Base-by-base conservation (phyloP, 2,329 filamentous ascomycete genomes). In the Salinomyces thailandicus region DNA sequence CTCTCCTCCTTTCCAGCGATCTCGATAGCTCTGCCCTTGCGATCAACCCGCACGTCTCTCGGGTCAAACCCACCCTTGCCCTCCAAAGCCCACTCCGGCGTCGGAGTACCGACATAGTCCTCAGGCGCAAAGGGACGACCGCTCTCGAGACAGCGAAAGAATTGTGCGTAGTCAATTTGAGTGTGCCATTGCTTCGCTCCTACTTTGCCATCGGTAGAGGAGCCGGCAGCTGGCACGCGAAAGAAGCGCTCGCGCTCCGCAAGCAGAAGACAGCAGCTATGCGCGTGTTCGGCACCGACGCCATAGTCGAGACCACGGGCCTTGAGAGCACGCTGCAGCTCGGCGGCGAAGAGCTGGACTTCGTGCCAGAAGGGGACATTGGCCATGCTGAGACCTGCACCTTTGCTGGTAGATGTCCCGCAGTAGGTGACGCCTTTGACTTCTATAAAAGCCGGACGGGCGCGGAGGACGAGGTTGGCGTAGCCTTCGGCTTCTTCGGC, bases 381-480 rank as follows among this genome's bases (percentile, higher is more conserved):
- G 52, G 85, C 77, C 89, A 96, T 96, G n/a, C 79, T 91, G 31
- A 96, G 68, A 0, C 89, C 89, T 0, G 85, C 87, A 36, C 79
- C 81, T 3, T 82, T 79, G 6, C 83, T 83, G 1, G 85, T 85
- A 5, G 80, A 80, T 0, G 89, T 96, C 27, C 91, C 91, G 61
- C 91, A 96, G 65, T 91, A 96, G 0, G 89, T 96, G 24, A 96
- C 89, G 37, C 89, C 89, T 66, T 96, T 96, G 60, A 96, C 74
- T 66, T 96, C 89, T 33, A 96, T 77, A 55, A 96, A 94, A 59
- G 85, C 89, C 0, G 89, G 89, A 15, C 94, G 69, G 0, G 82
- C 87, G 47, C 79, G 77, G 55, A 87, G 83, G 13, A 96, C 82
- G 1, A 96, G 76, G 52, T 85, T 78, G 0, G 89, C 89, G 54